Percentiles rank a stretch among this genome's conserved stretches.
phyloP scores from a whole-genome alignment of 225 moss, liverwort and hornwort genomes.

The Bryum argenteum region DNA sequence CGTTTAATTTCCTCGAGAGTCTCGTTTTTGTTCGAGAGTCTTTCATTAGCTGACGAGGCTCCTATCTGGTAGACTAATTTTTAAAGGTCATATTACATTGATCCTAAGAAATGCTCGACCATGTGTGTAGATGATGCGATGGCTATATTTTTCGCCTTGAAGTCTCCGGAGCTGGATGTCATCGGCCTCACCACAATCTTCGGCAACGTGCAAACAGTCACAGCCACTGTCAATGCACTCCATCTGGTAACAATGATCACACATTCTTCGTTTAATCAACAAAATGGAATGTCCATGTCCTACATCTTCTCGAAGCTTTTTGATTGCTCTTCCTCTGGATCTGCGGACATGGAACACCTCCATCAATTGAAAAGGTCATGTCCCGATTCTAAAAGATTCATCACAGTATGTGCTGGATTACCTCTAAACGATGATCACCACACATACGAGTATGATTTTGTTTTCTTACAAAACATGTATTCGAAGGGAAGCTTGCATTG shows the following conservation, averaged over 20 bases:
- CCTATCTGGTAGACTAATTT: too few species aligned
- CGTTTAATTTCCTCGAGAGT: too few species aligned
- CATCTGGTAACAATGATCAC: slow-evolving; percentile 62
- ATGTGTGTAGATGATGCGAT: slow-evolving; percentile 84
- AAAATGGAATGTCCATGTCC: not conserved
- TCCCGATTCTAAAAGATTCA: not conserved
- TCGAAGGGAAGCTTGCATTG: too few species aligned
- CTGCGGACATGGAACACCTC: not conserved
- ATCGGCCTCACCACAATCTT: slow-evolving; percentile 84
- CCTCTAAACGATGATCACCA: too few species aligned
- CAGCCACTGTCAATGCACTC: slow-evolving; percentile 86
- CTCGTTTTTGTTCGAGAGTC: too few species aligned
- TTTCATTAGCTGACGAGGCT: too few species aligned
- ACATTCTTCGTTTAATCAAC: not conserved
- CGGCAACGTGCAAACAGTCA: slow-evolving; percentile 81
- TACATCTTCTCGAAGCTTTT: too few species aligned
- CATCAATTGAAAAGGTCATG: too few species aligned
- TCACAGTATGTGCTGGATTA: not conserved
- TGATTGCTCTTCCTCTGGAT: not conserved
- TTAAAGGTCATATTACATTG: too few species aligned
- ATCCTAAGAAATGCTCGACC: too few species aligned
- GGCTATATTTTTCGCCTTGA: slow-evolving; percentile 88
- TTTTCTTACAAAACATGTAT: too few species aligned
- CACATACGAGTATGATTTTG: too few species aligned
- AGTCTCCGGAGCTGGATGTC: slow-evolving; percentile 87